A percentile compares a stretch with the other conserved stretches of the same genome.
Conservation (phyloP, 306 rosid species). For the Pachyrhizus erosus region DNA sequence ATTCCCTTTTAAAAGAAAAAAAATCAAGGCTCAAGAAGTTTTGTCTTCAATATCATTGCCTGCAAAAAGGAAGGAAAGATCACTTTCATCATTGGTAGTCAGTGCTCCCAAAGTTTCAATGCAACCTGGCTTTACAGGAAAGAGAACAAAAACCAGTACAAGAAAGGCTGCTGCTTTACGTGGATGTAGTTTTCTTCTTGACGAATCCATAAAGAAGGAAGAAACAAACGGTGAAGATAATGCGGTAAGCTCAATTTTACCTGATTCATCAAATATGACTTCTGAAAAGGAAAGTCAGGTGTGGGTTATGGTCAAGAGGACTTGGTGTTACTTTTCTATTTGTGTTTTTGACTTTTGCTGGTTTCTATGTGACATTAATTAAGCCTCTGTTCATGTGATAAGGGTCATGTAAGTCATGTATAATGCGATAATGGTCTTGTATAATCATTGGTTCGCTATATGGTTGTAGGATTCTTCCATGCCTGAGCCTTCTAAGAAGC, state of each 20-base stretch:
- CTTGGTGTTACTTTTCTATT: slow-evolving; percentile 13
- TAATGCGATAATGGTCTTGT: neutral
- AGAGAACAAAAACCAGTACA: slow-evolving; percentile 74
- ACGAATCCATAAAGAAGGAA: slow-evolving; percentile 68
- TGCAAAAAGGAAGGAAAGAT: slow-evolving; percentile 92
- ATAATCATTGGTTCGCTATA: slow-evolving; percentile 26
- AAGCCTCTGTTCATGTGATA: slow-evolving; percentile 3
- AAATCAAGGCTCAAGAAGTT: slow-evolving; percentile 66
- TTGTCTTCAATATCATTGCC: slow-evolving; percentile 71
- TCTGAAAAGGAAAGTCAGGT: slow-evolving; percentile 58
- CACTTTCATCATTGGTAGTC: slow-evolving; percentile 91
- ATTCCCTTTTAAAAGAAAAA: slow-evolving; percentile 75
- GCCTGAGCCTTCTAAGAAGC: slow-evolving; percentile 70
- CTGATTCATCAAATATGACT: slow-evolving; percentile 51
- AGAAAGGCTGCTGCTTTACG: slow-evolving; percentile 83
- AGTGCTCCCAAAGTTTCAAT: slow-evolving; percentile 83
- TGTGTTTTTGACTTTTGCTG: slow-evolving; percentile 9
- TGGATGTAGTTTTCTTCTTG: slow-evolving; percentile 66
- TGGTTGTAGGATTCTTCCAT: slow-evolving; percentile 63
- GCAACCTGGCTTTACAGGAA: slow-evolving; percentile 83
- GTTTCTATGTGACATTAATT: slow-evolving; percentile 14
- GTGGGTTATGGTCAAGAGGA: slow-evolving; percentile 25
- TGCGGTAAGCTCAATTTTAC: slow-evolving; percentile 64
- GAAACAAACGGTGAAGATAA: slow-evolving; percentile 62
- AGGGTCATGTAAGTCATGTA: neutral